Conservation (phyloP, 73 alveolate species). For the Tetrahymena malaccensis region DNA sequence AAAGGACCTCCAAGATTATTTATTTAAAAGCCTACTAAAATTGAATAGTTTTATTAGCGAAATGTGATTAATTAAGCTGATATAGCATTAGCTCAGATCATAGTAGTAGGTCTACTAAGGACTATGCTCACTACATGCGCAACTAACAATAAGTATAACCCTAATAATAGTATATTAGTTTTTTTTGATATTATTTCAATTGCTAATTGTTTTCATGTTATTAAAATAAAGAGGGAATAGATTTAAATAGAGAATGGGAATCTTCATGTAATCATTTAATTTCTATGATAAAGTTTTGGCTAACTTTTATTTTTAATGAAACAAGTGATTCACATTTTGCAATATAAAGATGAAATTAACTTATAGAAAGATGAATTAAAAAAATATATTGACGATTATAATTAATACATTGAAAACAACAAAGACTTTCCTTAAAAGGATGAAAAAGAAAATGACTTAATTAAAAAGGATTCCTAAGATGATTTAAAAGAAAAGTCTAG, state of each 20-base stretch:
- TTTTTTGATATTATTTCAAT: background rate
- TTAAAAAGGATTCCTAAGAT: background rate
- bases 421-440: background rate
- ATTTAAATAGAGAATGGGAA: background rate
- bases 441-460: background rate
- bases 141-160: background rate
- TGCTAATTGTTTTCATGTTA: background rate
- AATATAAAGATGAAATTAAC: background rate
- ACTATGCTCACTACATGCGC: background rate
- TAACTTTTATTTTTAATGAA: too few relatives aligned
- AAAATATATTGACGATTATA: background rate
- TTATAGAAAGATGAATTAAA: background rate
- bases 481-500: slow-evolving; percentile 1
- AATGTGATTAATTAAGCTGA: background rate
- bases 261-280: background rate
- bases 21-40: background rate
- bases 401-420: background rate
- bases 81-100: background rate
- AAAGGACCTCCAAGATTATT: background rate
- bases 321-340: background rate
- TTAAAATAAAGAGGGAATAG: background rate
- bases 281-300: too few relatives aligned
- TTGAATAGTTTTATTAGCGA: background rate
- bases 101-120: background rate
- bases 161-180: background rate